These are phyloP conservation scores for Schizophyllum amplum DNA, from an alignment of 1,284 basidiomycete species.

Conservation along the genomic window DNA sequence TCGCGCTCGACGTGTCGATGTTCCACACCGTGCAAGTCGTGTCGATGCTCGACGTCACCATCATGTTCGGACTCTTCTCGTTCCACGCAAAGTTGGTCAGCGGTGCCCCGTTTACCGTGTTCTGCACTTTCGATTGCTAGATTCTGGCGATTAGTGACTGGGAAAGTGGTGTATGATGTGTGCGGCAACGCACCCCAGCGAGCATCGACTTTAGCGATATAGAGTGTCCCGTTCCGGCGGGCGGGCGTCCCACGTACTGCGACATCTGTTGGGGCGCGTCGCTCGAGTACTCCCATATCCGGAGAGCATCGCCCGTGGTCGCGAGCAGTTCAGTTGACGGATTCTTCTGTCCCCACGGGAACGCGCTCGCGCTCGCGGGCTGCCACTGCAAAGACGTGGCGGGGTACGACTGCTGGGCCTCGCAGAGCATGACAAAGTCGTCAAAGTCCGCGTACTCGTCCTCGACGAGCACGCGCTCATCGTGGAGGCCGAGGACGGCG, in stretches of 20 bases:
- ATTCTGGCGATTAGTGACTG: constrained; percentile 8
- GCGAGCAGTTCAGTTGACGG: constrained; percentile 72
- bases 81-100: constrained; percentile 97
- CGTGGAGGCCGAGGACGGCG: constrained; percentile 74
- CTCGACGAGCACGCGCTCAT: constrained; percentile 75
- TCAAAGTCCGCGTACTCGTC: constrained; percentile 75
- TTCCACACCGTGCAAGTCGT: constrained; percentile 97
- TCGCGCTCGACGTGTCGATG: constrained; percentile 89
- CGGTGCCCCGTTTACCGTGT: constrained; percentile 76
- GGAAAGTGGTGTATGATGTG: constrained; percentile 7
- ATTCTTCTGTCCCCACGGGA: constrained; percentile 57
- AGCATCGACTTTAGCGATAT: constrained; percentile 60
- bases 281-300: constrained; percentile 80
- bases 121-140: constrained; percentile 83
- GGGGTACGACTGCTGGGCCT: constrained; percentile 77
- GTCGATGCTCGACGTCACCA: constrained; percentile 95
- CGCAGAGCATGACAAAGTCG: constrained; percentile 75
- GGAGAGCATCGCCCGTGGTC: constrained; percentile 83
- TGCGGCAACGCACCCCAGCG: constrained; percentile 64
- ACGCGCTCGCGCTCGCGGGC: constrained; percentile 54
- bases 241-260: constrained; percentile 65
- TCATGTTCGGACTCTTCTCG: constrained; percentile 75
- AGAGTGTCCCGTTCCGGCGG: constrained; percentile 46
- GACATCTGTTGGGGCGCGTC: constrained; percentile 49
- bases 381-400: constrained; percentile 82